Evolutionary conservation across 2,329 filamentous ascomycete genomes (phyloP).

Genomic region (Akanthomyces muscarius): DNA sequence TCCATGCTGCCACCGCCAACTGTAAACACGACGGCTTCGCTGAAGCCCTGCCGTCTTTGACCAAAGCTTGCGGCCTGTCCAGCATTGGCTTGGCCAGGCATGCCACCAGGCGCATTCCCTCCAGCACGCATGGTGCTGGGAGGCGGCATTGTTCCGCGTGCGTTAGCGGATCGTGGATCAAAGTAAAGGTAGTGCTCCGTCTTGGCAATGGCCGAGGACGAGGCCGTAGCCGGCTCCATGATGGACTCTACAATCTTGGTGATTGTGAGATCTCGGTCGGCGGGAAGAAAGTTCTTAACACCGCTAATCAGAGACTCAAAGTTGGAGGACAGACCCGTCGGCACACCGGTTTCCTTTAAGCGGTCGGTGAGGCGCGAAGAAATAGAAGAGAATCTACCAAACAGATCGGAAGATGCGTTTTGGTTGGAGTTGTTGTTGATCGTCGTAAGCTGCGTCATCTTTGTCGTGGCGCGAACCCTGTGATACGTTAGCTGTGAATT

Average conservation of each 20-base stretch:
- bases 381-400: slow-evolving; percentile 88
- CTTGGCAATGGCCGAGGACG: slow-evolving; percentile 88
- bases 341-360: slow-evolving; percentile 82
- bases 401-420: slow-evolving; percentile 70
- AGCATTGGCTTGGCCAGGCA: slow-evolving; percentile 46
- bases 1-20: slow-evolving; percentile 98
- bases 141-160: slow-evolving; percentile 84
- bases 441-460: slow-evolving; percentile 96
- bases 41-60: slow-evolving; percentile 83
- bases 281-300: slow-evolving; percentile 97
- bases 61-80: slow-evolving; percentile 84
- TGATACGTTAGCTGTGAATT: slow-evolving; percentile 23
- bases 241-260: slow-evolving; percentile 98
- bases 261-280: slow-evolving; percentile 89
- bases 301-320: slow-evolving; percentile 92
- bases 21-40: slow-evolving; percentile 88
- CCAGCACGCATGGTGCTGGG: slow-evolving; percentile 57
- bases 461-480: slow-evolving; percentile 86
- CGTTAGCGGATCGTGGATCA: slow-evolving; percentile 89
- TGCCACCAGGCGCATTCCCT: slow-evolving; percentile 43
- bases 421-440: slow-evolving; percentile 69
- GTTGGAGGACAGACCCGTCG: slow-evolving; percentile 66
- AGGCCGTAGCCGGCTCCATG: slow-evolving; percentile 91
- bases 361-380: slow-evolving; percentile 89
- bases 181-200: slow-evolving; percentile 98